Evolutionary conservation across 352 stramenopile genomes (phyloP).

Genomic region (Blastocystis sp.): DNA sequence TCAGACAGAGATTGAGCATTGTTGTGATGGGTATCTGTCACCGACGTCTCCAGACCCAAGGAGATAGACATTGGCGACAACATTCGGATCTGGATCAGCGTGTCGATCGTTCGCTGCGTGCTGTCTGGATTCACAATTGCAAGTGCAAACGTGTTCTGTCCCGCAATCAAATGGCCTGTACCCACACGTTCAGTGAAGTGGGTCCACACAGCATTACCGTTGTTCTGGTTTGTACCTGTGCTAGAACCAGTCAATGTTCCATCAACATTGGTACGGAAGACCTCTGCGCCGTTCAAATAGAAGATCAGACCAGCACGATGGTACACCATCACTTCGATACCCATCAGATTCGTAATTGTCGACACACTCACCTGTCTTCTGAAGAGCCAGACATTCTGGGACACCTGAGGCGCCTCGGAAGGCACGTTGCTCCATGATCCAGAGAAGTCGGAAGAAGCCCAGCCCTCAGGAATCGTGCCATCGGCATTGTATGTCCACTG

Average conservation of each 20-base stretch:
- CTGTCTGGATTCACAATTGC: slow-evolving; percentile 1
- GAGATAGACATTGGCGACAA: background rate
- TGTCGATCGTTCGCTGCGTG: background rate
- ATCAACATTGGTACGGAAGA: slow-evolving; percentile 15
- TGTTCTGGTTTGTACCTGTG: background rate
- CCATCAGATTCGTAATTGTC: background rate
- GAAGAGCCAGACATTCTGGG: slow-evolving; percentile 52
- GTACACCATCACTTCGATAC: slow-evolving; percentile 11
- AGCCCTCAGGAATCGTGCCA: slow-evolving; percentile 14
- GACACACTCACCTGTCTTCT: background rate
- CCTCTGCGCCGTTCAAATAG: slow-evolving; percentile 37
- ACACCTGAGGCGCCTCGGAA: background rate
- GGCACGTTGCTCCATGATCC: background rate
- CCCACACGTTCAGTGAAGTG: background rate
- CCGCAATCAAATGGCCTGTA: background rate
- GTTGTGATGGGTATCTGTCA: slow-evolving; percentile 24
- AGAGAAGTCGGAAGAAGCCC: background rate
- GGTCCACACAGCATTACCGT: background rate
- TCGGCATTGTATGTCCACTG: slow-evolving; percentile 38
- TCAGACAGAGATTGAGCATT: background rate
- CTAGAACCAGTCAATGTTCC: background rate
- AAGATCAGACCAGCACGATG: slow-evolving; percentile 17
- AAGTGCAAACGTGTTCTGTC: background rate
- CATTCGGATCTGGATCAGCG: background rate
- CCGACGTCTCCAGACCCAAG: slow-evolving; percentile 4